A percentile compares a stretch with the other conserved stretches of the same genome.
These are phyloP conservation scores for Zymoseptoria passerinii DNA, from an alignment of 2,329 filamentous ascomycete genomes.

Conservation along the genomic window DNA sequence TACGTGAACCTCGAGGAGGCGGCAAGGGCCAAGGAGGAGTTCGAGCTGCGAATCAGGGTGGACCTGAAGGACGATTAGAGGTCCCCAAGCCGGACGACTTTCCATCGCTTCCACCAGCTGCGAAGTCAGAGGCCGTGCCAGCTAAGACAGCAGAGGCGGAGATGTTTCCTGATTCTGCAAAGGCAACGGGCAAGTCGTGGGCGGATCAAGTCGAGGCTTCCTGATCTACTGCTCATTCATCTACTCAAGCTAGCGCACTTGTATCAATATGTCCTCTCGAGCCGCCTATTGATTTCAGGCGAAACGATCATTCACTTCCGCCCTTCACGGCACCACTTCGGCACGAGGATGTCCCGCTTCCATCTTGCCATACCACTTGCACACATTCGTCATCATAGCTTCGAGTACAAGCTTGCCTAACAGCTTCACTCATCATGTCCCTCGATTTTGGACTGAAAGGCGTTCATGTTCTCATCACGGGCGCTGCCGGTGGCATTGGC, in stretches of 20 bases:
- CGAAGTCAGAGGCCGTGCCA: slow-evolving; percentile 1
- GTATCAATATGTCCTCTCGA: not conserved
- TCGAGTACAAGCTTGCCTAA: not conserved
- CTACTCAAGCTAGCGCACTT: not conserved
- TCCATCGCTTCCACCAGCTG: slow-evolving; percentile 34
- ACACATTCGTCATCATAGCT: not conserved
- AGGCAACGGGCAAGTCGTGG: slow-evolving; percentile 30
- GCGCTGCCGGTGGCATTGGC: slow-evolving; percentile 25
- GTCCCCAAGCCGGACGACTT: slow-evolving; percentile 39
- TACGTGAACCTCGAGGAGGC: slow-evolving; percentile 21
- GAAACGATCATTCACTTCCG: not conserved
- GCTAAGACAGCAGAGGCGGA: slow-evolving; percentile 2
- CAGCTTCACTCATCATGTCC: slow-evolving; percentile 16
- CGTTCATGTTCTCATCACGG: slow-evolving; percentile 31
- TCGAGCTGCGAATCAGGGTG: slow-evolving; percentile 3
- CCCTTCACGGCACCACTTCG: not conserved
- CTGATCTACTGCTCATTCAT: not conserved
- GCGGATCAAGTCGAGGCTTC: slow-evolving; percentile 38
- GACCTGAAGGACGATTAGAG: slow-evolving; percentile 13
- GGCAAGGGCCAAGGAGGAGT: slow-evolving; percentile 8
- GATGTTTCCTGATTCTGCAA: slow-evolving; percentile 1
- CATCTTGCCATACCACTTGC: not conserved
- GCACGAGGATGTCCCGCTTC: not conserved
- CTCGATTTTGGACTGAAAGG: slow-evolving; percentile 24
- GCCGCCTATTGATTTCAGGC: not conserved